Base-by-base conservation (phyloP, 345 rosid genomes). In the Limnanthes douglasii region DNA sequence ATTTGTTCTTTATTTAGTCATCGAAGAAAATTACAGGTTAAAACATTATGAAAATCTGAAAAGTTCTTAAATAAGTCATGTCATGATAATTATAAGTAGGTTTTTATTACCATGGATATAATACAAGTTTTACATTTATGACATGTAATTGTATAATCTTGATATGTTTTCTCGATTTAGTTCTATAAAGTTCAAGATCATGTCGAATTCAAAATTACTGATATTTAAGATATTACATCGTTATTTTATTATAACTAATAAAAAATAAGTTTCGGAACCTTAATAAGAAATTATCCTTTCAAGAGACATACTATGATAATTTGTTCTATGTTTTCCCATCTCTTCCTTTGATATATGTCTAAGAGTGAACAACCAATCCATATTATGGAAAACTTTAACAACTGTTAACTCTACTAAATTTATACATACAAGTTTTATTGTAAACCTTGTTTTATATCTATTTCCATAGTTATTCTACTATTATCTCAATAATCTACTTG, bases 291-390 rank as follows among this genome's bases (percentile, higher is more conserved):
- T 73, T 31, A 60, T 82, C 11, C 69, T 86, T 17, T 94, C 95
- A 3, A 73, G 61, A 1, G 85, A 78, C 65, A 73, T 65, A 66
- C 57, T 27, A 12, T 86, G 97, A 93, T 94, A 94, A 14, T 86
- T 86, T 53, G 85, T 86, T 49, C 76, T 82, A 1, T 69, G 94
- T 13, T 86, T 13, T 50, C 80, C 88, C 0, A 40, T 86, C 23
- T 69, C 94, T 39, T 73, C 94, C 0, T 86, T 69, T 11, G 93
- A 94, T 60, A 75, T 86, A 55, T 82, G 97, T 54, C 82, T 86
- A 3, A 94, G 97, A 21, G 73, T 75, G 11, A 69, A 85, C 53
- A 86, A 93, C 63, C 94, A 86, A 67, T 88, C 94, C 11, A 65
- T 86, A 20, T 42, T 86, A 75, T 86, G 94, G 94, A 86, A 82